These are phyloP conservation scores for Alternaria panax DNA, from an alignment of 2,329 filamentous ascomycete genomes.

Conservation along the genomic window DNA sequence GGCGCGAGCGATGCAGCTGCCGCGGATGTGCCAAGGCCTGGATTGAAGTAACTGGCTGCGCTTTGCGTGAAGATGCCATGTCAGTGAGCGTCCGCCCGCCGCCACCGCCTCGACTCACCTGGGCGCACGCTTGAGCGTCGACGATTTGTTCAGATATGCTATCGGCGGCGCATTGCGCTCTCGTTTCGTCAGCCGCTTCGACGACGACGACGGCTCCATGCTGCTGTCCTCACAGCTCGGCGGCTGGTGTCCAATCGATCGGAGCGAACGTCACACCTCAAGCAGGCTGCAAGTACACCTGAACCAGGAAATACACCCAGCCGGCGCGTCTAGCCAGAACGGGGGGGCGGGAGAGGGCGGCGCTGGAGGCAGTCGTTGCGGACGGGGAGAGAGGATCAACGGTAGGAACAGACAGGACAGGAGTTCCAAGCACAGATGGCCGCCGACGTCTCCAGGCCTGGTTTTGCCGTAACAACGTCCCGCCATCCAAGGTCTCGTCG, in stretches of 20 bases:
- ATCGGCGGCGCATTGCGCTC: conserved; percentile 27
- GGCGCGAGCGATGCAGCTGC: conserved; percentile 8
- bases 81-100: background rate
- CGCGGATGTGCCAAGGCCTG: background rate
- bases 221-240: conserved; percentile 4
- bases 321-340: conserved; percentile 1
- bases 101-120: background rate
- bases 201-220: conserved; percentile 25
- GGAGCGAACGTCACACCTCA: conserved; percentile 3
- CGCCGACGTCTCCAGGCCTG: too few relatives aligned
- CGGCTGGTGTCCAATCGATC: conserved; percentile 6
- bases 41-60: background rate
- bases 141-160: conserved; percentile 26
- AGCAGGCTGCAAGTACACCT: background rate
- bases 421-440: background rate
- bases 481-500: background rate
- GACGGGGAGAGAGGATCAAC: background rate
- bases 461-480: background rate
- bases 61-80: background rate
- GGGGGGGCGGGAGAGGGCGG: background rate
- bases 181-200: conserved; percentile 25
- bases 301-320: background rate
- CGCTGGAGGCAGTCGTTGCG: background rate
- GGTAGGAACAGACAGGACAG: background rate
- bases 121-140: conserved; percentile 30